Percentiles rank a stretch among this genome's conserved stretches.
phyloP scores from a whole-genome alignment of 2,329 filamentous ascomycete genomes.

The Colletotrichum noveboracense region DNA sequence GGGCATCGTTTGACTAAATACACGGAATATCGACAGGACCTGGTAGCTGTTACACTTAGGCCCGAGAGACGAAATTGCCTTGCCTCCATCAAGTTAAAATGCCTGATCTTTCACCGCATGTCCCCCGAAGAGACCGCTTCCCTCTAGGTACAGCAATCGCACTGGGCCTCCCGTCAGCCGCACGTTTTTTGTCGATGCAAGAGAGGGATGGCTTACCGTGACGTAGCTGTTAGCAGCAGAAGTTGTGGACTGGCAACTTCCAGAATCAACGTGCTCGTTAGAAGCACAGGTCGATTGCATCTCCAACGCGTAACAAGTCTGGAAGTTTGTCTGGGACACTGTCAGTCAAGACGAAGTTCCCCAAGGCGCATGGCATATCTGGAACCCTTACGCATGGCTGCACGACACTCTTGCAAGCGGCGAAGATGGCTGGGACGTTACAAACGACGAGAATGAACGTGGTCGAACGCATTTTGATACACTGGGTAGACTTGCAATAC shows the following conservation, averaged over 20 bases:
- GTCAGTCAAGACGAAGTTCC: background rate
- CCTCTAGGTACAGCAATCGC: background rate
- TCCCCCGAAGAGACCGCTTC: rapidly evolving
- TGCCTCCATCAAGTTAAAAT: background rate
- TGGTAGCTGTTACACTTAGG: background rate
- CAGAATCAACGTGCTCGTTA: background rate
- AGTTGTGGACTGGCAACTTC: background rate
- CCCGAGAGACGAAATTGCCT: background rate
- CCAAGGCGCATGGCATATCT: rapidly evolving
- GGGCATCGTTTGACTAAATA: background rate
- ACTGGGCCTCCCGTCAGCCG: background rate
- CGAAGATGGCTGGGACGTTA: background rate
- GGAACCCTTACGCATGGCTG: background rate
- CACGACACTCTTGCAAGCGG: background rate
- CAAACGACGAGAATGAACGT: background rate
- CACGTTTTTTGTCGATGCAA: background rate
- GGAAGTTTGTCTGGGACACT: background rate
- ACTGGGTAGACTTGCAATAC: too few relatives aligned
- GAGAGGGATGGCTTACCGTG: background rate
- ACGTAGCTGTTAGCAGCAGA: background rate
- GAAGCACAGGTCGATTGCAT: background rate
- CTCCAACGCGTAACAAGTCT: background rate
- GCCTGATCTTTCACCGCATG: rapidly evolving
- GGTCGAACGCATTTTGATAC: background rate
- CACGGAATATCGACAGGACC: background rate